These are phyloP conservation scores for Rhynchospora pubera DNA, from an alignment of 176 grass and related monocot genomes.

Conservation along the genomic window DNA sequence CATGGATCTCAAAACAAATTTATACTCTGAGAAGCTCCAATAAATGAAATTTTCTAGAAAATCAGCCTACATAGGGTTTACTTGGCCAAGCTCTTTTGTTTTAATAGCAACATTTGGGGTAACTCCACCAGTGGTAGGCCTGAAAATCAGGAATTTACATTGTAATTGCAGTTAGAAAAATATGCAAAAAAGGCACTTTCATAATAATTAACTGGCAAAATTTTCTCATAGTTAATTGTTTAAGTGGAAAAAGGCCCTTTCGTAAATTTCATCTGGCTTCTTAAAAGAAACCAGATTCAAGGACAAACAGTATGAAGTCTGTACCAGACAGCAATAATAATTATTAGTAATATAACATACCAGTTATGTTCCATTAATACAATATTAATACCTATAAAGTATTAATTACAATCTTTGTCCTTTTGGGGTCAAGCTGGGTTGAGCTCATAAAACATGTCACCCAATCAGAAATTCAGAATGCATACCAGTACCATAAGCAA, in stretches of 20 bases:
- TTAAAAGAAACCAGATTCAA: neutral
- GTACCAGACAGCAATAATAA: neutral
- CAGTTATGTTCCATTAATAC: neutral
- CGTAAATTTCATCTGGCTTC: neutral
- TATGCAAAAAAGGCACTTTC: neutral
- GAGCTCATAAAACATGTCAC: neutral
- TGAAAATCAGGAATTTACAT: neutral
- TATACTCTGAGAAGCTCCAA: neutral
- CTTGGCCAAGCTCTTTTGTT: conserved; percentile 5
- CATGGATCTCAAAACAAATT: conserved; percentile 1
- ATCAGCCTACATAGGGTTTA: conserved; percentile 28
- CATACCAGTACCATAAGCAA: neutral
- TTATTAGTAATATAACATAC: neutral
- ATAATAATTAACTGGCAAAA: neutral
- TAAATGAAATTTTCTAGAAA: neutral
- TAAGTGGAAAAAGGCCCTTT: neutral
- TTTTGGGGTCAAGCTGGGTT: neutral
- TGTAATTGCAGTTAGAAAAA: neutral
- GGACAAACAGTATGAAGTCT: neutral
- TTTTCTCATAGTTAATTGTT: neutral
- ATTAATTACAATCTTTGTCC: neutral
- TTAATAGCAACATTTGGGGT: conserved; percentile 32
- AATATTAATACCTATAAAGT: neutral
- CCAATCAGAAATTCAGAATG: neutral
- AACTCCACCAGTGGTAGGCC: conserved; percentile 64